phyloP scores from a whole-genome alignment of 2,329 filamentous ascomycete genomes.

The Diaporthe sp. region DNA sequence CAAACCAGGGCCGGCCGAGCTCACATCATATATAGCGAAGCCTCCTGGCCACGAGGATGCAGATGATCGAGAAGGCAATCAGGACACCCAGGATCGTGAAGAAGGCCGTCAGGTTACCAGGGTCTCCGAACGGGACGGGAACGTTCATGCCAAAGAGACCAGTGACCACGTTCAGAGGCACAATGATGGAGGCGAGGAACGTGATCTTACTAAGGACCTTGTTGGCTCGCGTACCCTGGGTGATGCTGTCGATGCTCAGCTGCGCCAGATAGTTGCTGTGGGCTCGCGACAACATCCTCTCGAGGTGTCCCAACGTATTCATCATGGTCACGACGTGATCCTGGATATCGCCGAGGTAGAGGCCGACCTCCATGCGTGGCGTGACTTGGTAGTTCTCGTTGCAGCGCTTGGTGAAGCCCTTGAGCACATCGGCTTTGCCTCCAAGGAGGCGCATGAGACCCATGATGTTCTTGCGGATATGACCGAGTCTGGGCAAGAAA shows the following conservation, averaged over 20 bases:
- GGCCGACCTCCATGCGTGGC: slow-evolving; percentile 93
- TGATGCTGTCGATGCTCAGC: slow-evolving; percentile 90
- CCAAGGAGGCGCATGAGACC: slow-evolving; percentile 91
- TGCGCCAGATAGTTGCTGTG: slow-evolving; percentile 98
- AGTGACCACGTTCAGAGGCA: slow-evolving; percentile 93
- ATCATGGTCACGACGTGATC: slow-evolving; percentile 99
- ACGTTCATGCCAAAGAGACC: slow-evolving; percentile 93
- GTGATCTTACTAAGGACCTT: slow-evolving; percentile 95
- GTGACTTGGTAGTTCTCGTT: slow-evolving; percentile 98
- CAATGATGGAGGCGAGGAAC: slow-evolving; percentile 92
- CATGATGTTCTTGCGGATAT: slow-evolving; percentile 94
- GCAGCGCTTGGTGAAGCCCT: slow-evolving; percentile 97
- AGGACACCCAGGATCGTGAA: slow-evolving; percentile 67
- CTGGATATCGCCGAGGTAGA: slow-evolving; percentile 97
- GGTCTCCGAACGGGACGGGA: slow-evolving; percentile 73
- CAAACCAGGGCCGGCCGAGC: background rate
- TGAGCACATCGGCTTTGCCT: slow-evolving; percentile 98
- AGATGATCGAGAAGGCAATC: slow-evolving; percentile 63
- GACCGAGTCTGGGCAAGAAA: slow-evolving; percentile 90
- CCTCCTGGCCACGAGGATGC: slow-evolving; percentile 60
- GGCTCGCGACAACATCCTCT: slow-evolving; percentile 95
- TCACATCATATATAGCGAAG: slow-evolving; percentile 58
- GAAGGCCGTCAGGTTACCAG: slow-evolving; percentile 68
- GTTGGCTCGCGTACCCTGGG: slow-evolving; percentile 90
- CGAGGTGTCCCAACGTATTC: slow-evolving; percentile 93